These are phyloP conservation scores for Diaporthe longicolla DNA, from an alignment of 2,329 filamentous ascomycete species.

Conservation along the genomic window DNA sequence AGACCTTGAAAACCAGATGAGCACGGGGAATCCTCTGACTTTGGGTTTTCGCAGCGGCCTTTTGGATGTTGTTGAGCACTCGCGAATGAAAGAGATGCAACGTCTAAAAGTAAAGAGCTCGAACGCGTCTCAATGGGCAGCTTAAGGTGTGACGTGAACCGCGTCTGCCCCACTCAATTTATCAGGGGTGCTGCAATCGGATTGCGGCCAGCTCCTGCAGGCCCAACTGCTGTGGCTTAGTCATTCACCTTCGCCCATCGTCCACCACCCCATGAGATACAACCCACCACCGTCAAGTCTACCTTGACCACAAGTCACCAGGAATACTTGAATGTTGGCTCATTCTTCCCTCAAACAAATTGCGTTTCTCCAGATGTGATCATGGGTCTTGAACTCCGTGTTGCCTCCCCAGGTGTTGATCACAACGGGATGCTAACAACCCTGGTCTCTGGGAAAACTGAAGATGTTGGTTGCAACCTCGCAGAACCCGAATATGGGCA, in stretches of 20 bases:
- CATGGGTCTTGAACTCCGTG: not conserved
- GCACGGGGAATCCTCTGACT: not conserved
- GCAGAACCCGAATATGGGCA: not conserved
- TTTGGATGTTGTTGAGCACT: constrained; percentile 13
- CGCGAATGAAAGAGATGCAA: not conserved
- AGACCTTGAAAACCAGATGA: not conserved
- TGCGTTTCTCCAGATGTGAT: not conserved
- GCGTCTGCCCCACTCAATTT: constrained; percentile 41
- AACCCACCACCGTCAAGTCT: not conserved
- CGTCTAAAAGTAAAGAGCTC: constrained; percentile 24
- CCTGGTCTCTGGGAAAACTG: not conserved
- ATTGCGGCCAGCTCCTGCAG: not conserved
- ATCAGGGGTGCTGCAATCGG: constrained; percentile 18
- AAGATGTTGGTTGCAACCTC: not conserved
- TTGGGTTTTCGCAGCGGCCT: not conserved
- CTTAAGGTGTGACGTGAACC: constrained; percentile 35
- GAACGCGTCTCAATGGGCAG: constrained; percentile 26
- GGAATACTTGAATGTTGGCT: not conserved
- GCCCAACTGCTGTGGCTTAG: not conserved
- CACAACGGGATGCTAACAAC: not conserved
- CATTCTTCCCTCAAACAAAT: not conserved
- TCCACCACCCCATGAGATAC: not conserved
- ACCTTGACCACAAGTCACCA: not conserved
- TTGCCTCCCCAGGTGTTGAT: not conserved
- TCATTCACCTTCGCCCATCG: not conserved